Evolutionary conservation across 2,329 filamentous ascomycete genomes (phyloP).

Genomic region (Ophiostoma sp.): DNA sequence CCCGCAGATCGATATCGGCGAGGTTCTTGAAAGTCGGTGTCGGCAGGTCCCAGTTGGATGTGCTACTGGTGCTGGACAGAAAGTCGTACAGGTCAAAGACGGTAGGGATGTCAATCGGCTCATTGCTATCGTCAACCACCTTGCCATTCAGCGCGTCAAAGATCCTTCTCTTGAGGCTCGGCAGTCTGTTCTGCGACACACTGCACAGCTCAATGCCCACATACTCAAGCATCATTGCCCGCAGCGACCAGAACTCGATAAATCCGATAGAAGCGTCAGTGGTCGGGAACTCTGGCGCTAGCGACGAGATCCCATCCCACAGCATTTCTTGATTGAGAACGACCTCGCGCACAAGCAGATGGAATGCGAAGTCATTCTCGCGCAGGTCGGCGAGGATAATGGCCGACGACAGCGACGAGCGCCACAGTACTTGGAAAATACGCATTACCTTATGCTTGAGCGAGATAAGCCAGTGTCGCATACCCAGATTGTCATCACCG

Average conservation of each 20-base stretch:
- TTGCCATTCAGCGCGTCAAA: conserved; percentile 74
- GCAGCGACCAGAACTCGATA: conserved; percentile 69
- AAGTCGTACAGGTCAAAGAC: conserved; percentile 95
- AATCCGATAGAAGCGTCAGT: conserved; percentile 63
- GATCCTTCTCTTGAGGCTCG: conserved; percentile 63
- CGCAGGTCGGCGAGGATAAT: conserved; percentile 76
- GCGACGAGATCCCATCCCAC: conserved; percentile 67
- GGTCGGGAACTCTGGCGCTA: conserved; percentile 61
- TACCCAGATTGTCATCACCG: conserved; percentile 51
- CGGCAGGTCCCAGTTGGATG: conserved; percentile 46
- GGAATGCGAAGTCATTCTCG: conserved; percentile 71
- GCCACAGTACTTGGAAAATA: conserved; percentile 77
- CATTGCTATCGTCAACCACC: conserved; percentile 60
- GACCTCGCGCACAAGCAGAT: conserved; percentile 65
- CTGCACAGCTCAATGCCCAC: conserved; percentile 77
- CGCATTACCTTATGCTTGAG: conserved; percentile 65
- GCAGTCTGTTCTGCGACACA: conserved; percentile 64
- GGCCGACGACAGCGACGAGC: conserved; percentile 68
- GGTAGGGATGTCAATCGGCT: conserved; percentile 62
- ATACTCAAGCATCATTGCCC: conserved; percentile 78
- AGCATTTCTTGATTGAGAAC: conserved; percentile 62
- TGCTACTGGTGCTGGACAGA: conserved; percentile 50
- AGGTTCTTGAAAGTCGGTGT: conserved; percentile 56
- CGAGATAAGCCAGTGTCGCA: conserved; percentile 63
- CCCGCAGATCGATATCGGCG: conserved; percentile 59